A percentile compares a stretch with the other conserved stretches of the same genome.
Evolutionary conservation across 164 flowering plant species (phyloP).

Genomic region (Tinospora cordifolia): DNA sequence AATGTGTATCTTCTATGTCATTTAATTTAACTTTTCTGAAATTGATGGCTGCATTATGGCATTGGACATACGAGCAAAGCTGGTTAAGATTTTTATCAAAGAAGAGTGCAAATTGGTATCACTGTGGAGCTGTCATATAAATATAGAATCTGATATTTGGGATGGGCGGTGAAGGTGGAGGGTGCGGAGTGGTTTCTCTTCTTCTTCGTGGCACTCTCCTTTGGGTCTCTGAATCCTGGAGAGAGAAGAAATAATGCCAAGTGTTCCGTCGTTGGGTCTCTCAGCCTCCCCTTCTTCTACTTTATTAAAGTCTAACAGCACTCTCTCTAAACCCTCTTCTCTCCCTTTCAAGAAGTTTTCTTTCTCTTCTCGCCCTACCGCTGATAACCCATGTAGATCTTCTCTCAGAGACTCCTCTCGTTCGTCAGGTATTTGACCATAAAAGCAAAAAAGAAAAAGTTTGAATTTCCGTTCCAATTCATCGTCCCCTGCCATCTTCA

Average conservation of each 20-base stretch:
- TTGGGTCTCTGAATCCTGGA: not conserved
- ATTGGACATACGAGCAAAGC: too few species aligned
- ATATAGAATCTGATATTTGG: too few species aligned
- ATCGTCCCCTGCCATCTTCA: not conserved
- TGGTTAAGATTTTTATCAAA: too few species aligned
- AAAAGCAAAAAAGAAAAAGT: not conserved
- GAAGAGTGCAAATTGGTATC: too few species aligned
- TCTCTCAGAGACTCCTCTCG: constrained; percentile 4
- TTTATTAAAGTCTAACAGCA: not conserved
- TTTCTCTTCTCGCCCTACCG: constrained; percentile 2
- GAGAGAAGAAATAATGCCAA: constrained; percentile 11
- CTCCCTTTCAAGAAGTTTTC: constrained; percentile 5
- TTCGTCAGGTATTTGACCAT: constrained; percentile 9
- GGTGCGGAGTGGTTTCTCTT: not conserved
- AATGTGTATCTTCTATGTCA: too few species aligned
- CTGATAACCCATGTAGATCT: constrained; percentile 7
- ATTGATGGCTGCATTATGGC: too few species aligned
- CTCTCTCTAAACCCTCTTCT: not conserved
- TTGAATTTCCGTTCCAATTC: not conserved
- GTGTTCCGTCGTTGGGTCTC: constrained; percentile 17
- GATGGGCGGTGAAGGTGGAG: not conserved
- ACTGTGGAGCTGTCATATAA: too few species aligned
- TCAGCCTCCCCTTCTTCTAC: constrained; percentile 13
- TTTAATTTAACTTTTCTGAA: too few species aligned
- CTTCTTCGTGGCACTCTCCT: not conserved